Base-by-base conservation (phyloP, 139 green algal genomes). In the Tetradesmus obliquus region DNA sequence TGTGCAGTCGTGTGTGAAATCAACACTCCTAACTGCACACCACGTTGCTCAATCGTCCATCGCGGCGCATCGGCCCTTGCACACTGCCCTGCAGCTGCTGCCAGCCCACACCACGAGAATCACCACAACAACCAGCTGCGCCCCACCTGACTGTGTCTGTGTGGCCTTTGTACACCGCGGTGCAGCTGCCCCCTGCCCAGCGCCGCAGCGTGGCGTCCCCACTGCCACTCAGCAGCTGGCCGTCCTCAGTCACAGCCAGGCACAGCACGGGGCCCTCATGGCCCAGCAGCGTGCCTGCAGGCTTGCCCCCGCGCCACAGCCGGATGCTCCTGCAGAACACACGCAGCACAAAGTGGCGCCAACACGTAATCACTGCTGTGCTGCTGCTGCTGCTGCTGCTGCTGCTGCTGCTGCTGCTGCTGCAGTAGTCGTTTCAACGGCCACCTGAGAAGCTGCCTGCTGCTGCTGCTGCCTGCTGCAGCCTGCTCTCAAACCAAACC, bases 191-290 rank as follows among this genome's bases (percentile, higher is more conserved):
- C 54, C 88, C 54, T 66, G 90, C 9, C 86, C 92, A 22, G 71
- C 91, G 3, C 24, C 81, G 93, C 94, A 98, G 93, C 24, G 93
- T 97, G 62, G 86, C 93, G 94, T 99, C 97, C 54, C 95, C 95
- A 22, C 94, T 96, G 80, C 97, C 98, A 17, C 96, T 97, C 7
- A 98, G 66, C 5, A 99, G 58, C 60, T 96, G 92, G 8, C 97
- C 97, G 20, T 90, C 69, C 19, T 95, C 92, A n/a, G 98, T 93
- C 13, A 95, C 93, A 6, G 95, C 79, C 72, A 98, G 91, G 66
- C 92, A 94, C 92, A 98, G 91, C 79, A 99, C 97, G 5, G 98
- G 94, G 5, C 95, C 97, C 55, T 97, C 91, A 89, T 99, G 98
- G 4, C 95, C 98, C 54, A 92, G 53, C 84, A 99, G 88, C 13